A percentile compares a stretch with the other conserved stretches of the same genome.
Conservation (phyloP, 2,329 filamentous ascomycete genomes). For the Aspergillus sergii region DNA sequence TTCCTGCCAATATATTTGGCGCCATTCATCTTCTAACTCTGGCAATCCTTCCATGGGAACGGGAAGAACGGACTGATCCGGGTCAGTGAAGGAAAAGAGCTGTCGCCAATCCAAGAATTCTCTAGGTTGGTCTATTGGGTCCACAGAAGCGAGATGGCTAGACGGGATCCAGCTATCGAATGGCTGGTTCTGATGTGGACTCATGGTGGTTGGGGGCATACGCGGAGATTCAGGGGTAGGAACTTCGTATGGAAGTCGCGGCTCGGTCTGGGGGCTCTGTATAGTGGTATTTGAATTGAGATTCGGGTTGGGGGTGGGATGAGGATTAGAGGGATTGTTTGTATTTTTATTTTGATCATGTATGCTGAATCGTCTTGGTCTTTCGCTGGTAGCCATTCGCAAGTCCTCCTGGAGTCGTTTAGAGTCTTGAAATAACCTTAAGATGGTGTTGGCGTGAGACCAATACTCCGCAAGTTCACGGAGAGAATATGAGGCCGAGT, state of each 20-base stretch:
- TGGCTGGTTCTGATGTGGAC: conserved; percentile 27
- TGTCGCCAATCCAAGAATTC: conserved; percentile 46
- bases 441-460: conserved; percentile 46
- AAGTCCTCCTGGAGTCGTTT: conserved; percentile 46
- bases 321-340: neutral
- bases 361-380: conserved; percentile 30
- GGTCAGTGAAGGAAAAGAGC: conserved; percentile 44
- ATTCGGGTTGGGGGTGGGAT: conserved; percentile 8
- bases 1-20: conserved; percentile 49
- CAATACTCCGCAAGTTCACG: conserved; percentile 47
- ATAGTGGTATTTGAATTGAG: conserved; percentile 22
- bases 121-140: conserved; percentile 36
- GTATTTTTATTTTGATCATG: conserved; percentile 14
- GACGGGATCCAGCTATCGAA: conserved; percentile 39
- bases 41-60: conserved; percentile 42
- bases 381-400: conserved; percentile 38
- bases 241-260: conserved; percentile 28
- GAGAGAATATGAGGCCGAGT: conserved; percentile 45
- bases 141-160: conserved; percentile 29
- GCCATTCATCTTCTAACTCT: conserved; percentile 48
- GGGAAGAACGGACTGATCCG: conserved; percentile 39
- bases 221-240: conserved; percentile 34
- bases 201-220: conserved; percentile 26
- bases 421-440: conserved; percentile 48
- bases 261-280: conserved; percentile 24